Evolutionary conservation across 768 basidiomycete genomes (phyloP).

Genomic region (Pleurotus pulmonarius): DNA sequence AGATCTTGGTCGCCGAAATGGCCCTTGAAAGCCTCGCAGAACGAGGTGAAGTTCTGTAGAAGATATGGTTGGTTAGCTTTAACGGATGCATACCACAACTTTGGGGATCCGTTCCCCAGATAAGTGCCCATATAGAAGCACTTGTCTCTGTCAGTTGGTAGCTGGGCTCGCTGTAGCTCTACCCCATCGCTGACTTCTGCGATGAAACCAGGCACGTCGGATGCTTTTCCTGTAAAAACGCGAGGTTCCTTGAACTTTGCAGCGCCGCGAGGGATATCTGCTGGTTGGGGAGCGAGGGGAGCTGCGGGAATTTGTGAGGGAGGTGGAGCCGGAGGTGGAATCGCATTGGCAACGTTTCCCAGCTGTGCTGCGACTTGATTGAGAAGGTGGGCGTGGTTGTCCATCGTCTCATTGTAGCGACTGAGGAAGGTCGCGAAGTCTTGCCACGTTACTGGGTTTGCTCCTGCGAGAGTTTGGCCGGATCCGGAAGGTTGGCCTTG

Average conservation of each 20-base stretch:
- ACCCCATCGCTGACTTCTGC: slow-evolving; percentile 21
- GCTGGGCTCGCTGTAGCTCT: slow-evolving; percentile 16
- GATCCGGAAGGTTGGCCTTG: no score
- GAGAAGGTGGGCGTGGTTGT: no score
- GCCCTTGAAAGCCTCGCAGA: slow-evolving; percentile 20
- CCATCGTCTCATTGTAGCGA: no score
- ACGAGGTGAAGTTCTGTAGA: slow-evolving; percentile 20
- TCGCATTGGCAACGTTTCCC: no score
- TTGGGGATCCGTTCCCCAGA: slow-evolving; percentile 24
- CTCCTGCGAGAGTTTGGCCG: no score
- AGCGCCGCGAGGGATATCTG: background rate
- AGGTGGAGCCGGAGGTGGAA: background rate
- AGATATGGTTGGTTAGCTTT: slow-evolving; percentile 12
- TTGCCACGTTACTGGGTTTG: no score
- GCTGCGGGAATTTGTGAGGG: background rate
- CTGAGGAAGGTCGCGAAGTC: no score
- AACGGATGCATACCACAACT: slow-evolving; percentile 27
- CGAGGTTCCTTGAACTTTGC: background rate
- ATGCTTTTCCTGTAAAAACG: slow-evolving; percentile 17
- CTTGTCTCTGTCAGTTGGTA: slow-evolving; percentile 23
- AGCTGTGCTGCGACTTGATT: no score
- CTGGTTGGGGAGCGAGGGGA: background rate
- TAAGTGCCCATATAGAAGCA: slow-evolving; percentile 22
- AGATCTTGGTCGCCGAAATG: slow-evolving; percentile 25
- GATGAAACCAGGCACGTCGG: slow-evolving; percentile 6